Evolutionary conservation across 2,329 filamentous ascomycete species (phyloP).

Genomic region (Pestalotiopsis sp.): DNA sequence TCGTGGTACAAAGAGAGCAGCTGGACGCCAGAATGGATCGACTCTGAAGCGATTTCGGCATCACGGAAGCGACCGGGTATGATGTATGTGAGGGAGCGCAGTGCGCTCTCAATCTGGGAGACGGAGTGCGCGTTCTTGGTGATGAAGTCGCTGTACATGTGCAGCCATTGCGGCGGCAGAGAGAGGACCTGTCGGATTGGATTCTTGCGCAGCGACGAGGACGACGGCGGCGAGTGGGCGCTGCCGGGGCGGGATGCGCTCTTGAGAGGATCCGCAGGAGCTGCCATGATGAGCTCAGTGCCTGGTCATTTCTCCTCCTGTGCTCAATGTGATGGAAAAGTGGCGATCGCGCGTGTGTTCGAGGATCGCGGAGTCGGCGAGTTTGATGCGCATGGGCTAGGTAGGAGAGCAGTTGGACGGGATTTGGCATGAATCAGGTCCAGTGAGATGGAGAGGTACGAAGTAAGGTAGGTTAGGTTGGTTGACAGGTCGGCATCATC

Average conservation of each 20-base stretch:
- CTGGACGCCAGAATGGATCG: slow-evolving; percentile 84
- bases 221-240: neutral
- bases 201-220: slow-evolving; percentile 19
- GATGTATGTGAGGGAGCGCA: slow-evolving; percentile 92
- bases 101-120: slow-evolving; percentile 89
- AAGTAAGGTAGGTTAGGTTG: neutral
- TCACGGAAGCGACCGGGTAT: slow-evolving; percentile 90
- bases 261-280: slow-evolving; percentile 6
- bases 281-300: slow-evolving; percentile 6
- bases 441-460: neutral
- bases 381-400: neutral
- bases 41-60: slow-evolving; percentile 93
- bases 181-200: slow-evolving; percentile 48
- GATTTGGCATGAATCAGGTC: neutral
- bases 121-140: slow-evolving; percentile 92
- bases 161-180: slow-evolving; percentile 65
- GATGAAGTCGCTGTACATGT: slow-evolving; percentile 85
- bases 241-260: slow-evolving; percentile 20
- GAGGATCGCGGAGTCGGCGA: neutral
- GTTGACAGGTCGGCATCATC: neutral
- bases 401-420: neutral
- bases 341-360: neutral
- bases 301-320: neutral
- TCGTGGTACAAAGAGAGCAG: slow-evolving; percentile 93
- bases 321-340: neutral